Evolutionary conservation across 768 basidiomycete species (phyloP).

Genomic region (Rhodotorula toruloides): DNA sequence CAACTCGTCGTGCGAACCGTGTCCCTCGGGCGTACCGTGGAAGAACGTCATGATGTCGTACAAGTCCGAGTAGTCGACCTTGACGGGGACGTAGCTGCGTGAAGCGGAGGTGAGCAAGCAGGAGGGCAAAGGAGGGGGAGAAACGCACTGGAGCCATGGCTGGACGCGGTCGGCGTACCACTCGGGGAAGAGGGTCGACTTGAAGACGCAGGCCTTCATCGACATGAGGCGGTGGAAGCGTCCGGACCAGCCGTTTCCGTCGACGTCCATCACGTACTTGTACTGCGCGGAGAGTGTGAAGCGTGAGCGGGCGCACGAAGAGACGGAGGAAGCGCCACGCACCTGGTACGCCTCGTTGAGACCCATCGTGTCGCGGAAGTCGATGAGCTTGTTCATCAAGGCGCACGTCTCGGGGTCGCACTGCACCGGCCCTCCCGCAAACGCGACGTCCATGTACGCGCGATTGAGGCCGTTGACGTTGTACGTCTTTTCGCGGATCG

Average conservation of each 20-base stretch:
- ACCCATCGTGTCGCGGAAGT: conserved; percentile 42
- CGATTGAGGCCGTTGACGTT: conserved; percentile 55
- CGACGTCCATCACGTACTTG: conserved; percentile 86
- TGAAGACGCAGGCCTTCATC: conserved; percentile 78
- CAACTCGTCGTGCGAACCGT: conserved; percentile 59
- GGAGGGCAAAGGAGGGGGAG: not conserved
- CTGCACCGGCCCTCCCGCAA: conserved; percentile 65
- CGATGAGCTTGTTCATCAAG: conserved; percentile 41
- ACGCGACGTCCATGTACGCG: conserved; percentile 80
- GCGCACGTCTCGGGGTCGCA: conserved; percentile 56
- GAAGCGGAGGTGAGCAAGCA: not conserved
- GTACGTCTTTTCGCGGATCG: conserved; percentile 45
- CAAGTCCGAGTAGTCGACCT: conserved; percentile 46
- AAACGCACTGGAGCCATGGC: conserved; percentile 60
- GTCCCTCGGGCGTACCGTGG: conserved; percentile 57
- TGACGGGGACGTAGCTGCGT: not conserved
- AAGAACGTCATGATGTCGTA: conserved; percentile 69
- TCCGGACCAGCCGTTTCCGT: conserved; percentile 84
- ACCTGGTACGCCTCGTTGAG: conserved; percentile 37
- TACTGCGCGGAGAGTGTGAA: conserved; percentile 64
- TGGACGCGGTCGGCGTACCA: conserved; percentile 86
- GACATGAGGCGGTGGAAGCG: conserved; percentile 63
- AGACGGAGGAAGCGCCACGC: conserved; percentile 44
- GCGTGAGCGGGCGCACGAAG: conserved; percentile 53
- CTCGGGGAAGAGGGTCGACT: conserved; percentile 85